Evolutionary conservation across 2,329 filamentous ascomycete genomes (phyloP), one percentile per base, ranked within the genome.

Genomic region (Fusarium pilosicola): DNA sequence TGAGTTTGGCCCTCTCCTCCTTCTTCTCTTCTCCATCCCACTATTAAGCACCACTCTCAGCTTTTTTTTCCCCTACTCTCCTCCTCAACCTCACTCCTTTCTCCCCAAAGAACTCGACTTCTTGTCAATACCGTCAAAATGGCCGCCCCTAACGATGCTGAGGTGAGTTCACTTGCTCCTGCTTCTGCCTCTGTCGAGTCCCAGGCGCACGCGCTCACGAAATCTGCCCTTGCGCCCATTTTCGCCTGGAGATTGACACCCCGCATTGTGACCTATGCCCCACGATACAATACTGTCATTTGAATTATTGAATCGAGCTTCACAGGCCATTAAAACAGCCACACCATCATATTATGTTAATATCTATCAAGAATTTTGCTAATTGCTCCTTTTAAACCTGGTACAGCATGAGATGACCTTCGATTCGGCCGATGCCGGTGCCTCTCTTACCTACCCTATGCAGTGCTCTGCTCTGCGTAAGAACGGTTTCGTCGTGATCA

Each of bases 401-500:
- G 39, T 52, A 24, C 79, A 93, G 89, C 91, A 93, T 85, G 89
- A 93, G 82, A 86, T 87, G 79, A 86, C 85, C 85, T 98, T 98
- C 91, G 95, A 97, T 79, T 93, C 91, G 86, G 94, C 92, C 89
- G 95, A 98, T 89, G 95, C 97, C 85, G 97, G 96, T 87, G 96
- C 96, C 81, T 98, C 96, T 80, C 84, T 88, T 83, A 99, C 96
- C 84, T 98, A 85, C 89, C 96, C 96, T 81, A 97, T 97, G 94
- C 96, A 99, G 91, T 99, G 96, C 88, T 99, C 97, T 88, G 96
- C 97, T 82, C 91, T 99, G 90, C 93, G 96, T 85, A 98, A 99
- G 95, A 97, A 97, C 92, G 96, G 96, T 79, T 93, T 93, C 90
- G 96, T 99, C 86, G 92, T 96, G 85, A 98, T 99, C 89, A 99